Conservation (phyloP, 441 rosid genomes). For the Manihot esculenta region DNA sequence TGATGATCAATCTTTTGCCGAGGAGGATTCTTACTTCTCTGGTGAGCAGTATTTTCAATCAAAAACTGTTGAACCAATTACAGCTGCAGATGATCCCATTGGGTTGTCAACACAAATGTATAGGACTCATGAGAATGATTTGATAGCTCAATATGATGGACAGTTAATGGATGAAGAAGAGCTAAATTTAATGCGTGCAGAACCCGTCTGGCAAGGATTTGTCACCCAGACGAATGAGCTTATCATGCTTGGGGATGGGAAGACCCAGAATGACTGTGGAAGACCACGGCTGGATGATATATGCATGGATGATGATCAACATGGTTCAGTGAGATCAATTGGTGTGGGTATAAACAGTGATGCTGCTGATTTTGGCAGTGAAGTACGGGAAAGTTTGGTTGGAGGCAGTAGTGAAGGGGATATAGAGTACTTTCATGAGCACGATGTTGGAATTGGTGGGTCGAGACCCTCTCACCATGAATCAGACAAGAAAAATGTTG, state of each 20-base stretch:
- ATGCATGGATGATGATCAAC: conserved; percentile 78
- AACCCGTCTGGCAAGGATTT: conserved; percentile 97
- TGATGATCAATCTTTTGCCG: conserved; percentile 86
- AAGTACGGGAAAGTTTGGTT: conserved; percentile 74
- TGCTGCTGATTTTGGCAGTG: conserved; percentile 87
- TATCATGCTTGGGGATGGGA: conserved; percentile 59
- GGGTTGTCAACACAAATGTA: conserved; percentile 65
- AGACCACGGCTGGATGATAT: conserved; percentile 57
- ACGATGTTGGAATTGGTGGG: conserved; percentile 48
- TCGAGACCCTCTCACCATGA: conserved; percentile 47
- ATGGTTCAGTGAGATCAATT: conserved; percentile 89
- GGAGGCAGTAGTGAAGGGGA: conserved; percentile 91
- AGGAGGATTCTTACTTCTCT: conserved; percentile 89
- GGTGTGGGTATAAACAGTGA: conserved; percentile 94
- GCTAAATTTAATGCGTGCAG: conserved; percentile 66
- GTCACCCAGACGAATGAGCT: conserved; percentile 79
- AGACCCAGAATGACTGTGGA: conserved; percentile 43
- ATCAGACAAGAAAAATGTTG: conserved; percentile 49
- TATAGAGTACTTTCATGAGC: conserved; percentile 62
- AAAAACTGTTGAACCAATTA: conserved; percentile 59
- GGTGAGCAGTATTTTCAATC: conserved; percentile 74
- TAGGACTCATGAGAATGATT: conserved; percentile 56
- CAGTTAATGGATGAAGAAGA: conserved; percentile 84
- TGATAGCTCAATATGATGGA: conserved; percentile 74
- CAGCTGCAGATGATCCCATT: conserved; percentile 69